These are phyloP conservation scores for Scytalidium sp. DNA, from an alignment of 2,329 filamentous ascomycete genomes.

Conservation along the genomic window DNA sequence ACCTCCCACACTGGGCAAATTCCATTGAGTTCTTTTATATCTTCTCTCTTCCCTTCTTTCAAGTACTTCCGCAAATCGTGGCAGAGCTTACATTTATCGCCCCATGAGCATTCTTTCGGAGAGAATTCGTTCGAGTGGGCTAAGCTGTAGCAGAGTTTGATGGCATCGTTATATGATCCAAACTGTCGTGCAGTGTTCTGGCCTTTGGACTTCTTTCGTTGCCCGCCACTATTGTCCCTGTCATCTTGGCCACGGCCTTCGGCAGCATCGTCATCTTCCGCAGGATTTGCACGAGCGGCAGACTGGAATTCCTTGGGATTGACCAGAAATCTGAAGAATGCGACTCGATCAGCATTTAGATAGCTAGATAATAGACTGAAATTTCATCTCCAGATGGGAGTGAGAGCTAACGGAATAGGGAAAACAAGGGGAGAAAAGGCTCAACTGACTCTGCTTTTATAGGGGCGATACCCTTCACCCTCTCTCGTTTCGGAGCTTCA, in stretches of 20 bases:
- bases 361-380: conserved; percentile 3
- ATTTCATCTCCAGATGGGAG: background rate
- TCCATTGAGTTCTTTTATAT: conserved; percentile 72
- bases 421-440: no score
- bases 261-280: conserved; percentile 52
- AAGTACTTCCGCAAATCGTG: conserved; percentile 88
- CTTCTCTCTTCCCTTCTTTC: conserved; percentile 73
- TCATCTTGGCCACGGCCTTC: conserved; percentile 36
- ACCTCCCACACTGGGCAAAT: conserved; percentile 79
- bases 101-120: conserved; percentile 71
- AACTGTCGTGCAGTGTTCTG: conserved; percentile 85
- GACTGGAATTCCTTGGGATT: conserved; percentile 8
- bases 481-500: conserved; percentile 19
- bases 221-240: conserved; percentile 27
- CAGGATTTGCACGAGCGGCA: conserved; percentile 11
- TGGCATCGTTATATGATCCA: conserved; percentile 73
- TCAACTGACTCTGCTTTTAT: conserved; percentile 28
- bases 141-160: conserved; percentile 75
- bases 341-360: no score
- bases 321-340: conserved; percentile 25
- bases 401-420: background rate
- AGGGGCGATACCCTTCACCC: conserved; percentile 25
- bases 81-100: conserved; percentile 74
- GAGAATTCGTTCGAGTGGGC: conserved; percentile 76
- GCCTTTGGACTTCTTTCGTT: conserved; percentile 58